phyloP scores from a whole-genome alignment of 108 stramenopile genomes.

The Epipyxis sp. region DNA sequence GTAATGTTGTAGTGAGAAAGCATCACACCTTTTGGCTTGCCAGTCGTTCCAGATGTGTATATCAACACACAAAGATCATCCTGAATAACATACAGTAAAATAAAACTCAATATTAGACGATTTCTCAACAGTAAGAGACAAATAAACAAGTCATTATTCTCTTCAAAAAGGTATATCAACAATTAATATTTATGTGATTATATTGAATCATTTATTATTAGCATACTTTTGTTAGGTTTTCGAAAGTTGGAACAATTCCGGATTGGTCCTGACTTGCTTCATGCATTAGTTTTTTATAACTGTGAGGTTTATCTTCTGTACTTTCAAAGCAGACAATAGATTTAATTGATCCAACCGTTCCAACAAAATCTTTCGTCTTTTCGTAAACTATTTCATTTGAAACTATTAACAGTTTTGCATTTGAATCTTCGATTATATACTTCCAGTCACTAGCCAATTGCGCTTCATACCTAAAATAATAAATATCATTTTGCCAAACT shows the following conservation, averaged over 20 bases:
- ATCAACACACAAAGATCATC: slow-evolving; percentile 87
- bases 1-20: slow-evolving; percentile 75
- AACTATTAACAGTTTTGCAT: slow-evolving; percentile 64
- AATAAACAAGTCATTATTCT: no score
- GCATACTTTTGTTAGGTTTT: not conserved
- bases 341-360: slow-evolving; percentile 64
- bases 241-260: no score
- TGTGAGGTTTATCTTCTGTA: slow-evolving; percentile 43
- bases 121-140: no score
- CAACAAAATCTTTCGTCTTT: slow-evolving; percentile 61
- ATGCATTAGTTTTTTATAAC: slow-evolving; percentile 19
- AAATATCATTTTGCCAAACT: no score
- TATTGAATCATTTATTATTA: not conserved
- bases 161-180: no score
- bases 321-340: slow-evolving; percentile 70
- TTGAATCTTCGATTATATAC: slow-evolving; percentile 86
- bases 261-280: not conserved
- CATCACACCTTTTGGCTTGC: slow-evolving; percentile 88
- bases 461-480: no score
- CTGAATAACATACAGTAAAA: slow-evolving; percentile 36
- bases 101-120: not conserved
- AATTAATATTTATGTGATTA: not conserved
- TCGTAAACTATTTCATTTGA: slow-evolving; percentile 76
- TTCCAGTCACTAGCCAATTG: slow-evolving; percentile 88
- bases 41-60: slow-evolving; percentile 93